Evolutionary conservation across 2,329 filamentous ascomycete genomes (phyloP).

Genomic region (Cyanodermella asteris): DNA sequence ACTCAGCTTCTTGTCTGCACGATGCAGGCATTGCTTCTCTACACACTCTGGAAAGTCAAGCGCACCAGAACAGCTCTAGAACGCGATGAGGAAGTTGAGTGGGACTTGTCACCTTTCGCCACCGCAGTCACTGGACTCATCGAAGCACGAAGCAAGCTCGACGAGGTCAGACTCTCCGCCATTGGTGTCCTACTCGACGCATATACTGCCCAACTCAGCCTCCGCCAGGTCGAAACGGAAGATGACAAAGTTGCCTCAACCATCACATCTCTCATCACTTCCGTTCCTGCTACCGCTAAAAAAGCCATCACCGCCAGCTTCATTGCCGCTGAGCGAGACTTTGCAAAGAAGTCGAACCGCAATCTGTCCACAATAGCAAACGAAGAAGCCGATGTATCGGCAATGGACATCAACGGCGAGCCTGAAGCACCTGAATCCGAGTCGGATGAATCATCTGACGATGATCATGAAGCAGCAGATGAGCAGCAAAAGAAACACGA

Average conservation of each 20-base stretch:
- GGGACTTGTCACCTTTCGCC: slow-evolving; percentile 38
- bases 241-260: slow-evolving; percentile 22
- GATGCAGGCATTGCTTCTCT: slow-evolving; percentile 58
- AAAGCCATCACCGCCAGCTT: slow-evolving; percentile 55
- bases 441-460: slow-evolving; percentile 26
- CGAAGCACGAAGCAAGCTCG: slow-evolving; percentile 40
- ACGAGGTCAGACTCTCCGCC: slow-evolving; percentile 56
- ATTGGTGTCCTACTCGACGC: slow-evolving; percentile 63
- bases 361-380: slow-evolving; percentile 34
- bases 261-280: slow-evolving; percentile 34
- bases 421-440: slow-evolving; percentile 36
- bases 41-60: slow-evolving; percentile 85
- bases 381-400: slow-evolving; percentile 49
- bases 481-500: slow-evolving; percentile 36
- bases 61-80: slow-evolving; percentile 33
- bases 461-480: slow-evolving; percentile 29
- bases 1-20: slow-evolving; percentile 41
- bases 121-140: slow-evolving; percentile 45
- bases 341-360: slow-evolving; percentile 41
- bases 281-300: slow-evolving; percentile 42
- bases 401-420: slow-evolving; percentile 40
- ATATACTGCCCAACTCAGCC: slow-evolving; percentile 54
- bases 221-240: slow-evolving; percentile 29
- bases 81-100: slow-evolving; percentile 31
- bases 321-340: slow-evolving; percentile 51